phyloP scores from a whole-genome alignment of 2,329 filamentous ascomycete species.

The Fusarium burgessii region DNA sequence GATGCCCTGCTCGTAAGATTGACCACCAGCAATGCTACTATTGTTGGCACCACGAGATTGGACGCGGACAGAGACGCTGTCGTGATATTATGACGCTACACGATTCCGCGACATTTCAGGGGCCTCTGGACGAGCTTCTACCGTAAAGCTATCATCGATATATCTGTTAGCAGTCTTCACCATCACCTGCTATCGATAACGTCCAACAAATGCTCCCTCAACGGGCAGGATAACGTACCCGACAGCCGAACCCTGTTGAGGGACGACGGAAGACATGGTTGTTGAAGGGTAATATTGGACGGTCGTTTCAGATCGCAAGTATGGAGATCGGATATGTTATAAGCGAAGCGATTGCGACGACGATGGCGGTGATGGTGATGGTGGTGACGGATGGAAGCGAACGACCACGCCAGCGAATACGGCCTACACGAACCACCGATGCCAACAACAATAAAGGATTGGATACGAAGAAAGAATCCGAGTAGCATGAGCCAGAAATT shows the following conservation, averaged over 20 bases:
- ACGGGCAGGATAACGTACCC: conserved; percentile 17
- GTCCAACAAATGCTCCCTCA: neutral
- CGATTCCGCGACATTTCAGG: neutral
- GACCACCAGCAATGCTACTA: neutral
- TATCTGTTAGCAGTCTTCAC: conserved; percentile 16
- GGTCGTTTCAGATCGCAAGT: neutral
- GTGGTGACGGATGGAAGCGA: neutral
- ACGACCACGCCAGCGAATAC: neutral
- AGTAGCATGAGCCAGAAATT: neutral
- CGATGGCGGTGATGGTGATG: neutral
- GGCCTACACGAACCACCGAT: conserved; percentile 9
- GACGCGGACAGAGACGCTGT: conserved; percentile 17
- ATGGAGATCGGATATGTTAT: neutral
- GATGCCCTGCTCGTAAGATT: neutral
- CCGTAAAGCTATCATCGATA: conserved; percentile 1
- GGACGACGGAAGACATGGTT: conserved; percentile 23
- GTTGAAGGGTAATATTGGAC: neutral
- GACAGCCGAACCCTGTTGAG: conserved; percentile 23
- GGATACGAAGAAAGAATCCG: neutral
- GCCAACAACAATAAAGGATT: neutral
- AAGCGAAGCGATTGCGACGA: neutral
- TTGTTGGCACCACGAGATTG: neutral
- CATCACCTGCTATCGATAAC: neutral
- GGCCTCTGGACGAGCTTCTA: conserved; percentile 5
- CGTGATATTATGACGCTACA: neutral